Conservation (phyloP, 176 grass and related monocot genomes). For the Areca catechu region DNA sequence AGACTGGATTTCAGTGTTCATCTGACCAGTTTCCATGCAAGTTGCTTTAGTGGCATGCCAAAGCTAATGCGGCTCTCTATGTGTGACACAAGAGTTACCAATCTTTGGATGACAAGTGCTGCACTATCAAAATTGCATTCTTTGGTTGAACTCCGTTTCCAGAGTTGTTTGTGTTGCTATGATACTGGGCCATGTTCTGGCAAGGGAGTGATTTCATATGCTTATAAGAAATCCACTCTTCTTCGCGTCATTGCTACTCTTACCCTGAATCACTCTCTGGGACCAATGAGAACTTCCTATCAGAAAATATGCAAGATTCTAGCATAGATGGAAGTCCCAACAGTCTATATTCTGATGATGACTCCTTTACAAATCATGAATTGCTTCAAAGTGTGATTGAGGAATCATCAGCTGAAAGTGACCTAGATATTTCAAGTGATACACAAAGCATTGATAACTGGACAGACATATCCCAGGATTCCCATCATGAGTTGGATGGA, state of each 20-base stretch:
- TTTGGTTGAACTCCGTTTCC: conserved; percentile 14
- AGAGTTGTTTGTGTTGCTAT: conserved; percentile 16
- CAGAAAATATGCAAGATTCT: background rate
- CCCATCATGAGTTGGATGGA: background rate
- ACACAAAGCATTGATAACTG: background rate
- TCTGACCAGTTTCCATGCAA: conserved; percentile 17
- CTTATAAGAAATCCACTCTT: background rate
- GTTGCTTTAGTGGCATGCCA: conserved; percentile 18
- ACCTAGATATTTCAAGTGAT: conserved; percentile 12
- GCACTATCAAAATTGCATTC: conserved; percentile 19
- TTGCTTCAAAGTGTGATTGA: background rate
- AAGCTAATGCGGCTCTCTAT: conserved; percentile 14
- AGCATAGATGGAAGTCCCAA: background rate
- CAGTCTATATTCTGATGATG: background rate
- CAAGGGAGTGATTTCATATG: background rate
- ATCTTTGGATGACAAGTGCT: conserved; percentile 20
- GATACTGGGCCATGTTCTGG: conserved; percentile 8
- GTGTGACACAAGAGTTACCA: conserved; percentile 22
- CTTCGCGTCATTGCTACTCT: background rate
- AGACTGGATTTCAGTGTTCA: conserved; percentile 18
- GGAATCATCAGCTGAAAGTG: conserved; percentile 4
- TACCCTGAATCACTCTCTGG: background rate
- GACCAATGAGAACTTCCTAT: background rate
- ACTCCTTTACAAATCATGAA: background rate
- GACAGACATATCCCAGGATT: conserved; percentile 1